A percentile compares a stretch with the other conserved stretches of the same genome.
These are phyloP conservation scores for Pistacia atlantica DNA, from an alignment of 345 rosid species.

Conservation along the genomic window DNA sequence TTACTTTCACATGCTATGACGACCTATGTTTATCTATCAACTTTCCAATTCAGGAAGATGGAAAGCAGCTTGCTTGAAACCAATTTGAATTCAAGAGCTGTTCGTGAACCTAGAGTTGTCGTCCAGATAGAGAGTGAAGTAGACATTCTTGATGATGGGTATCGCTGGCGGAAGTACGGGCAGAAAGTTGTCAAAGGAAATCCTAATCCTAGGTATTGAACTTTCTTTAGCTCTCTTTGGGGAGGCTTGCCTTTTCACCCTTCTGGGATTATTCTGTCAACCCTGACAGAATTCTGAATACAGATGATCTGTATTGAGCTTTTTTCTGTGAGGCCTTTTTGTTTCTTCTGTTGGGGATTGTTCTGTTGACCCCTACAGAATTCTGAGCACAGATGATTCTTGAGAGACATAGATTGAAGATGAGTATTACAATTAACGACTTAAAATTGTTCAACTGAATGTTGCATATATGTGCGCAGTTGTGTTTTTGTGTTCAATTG, in stretches of 20 bases:
- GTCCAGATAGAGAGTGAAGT: conserved; percentile 71
- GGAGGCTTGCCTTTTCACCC: not conserved
- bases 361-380: not conserved
- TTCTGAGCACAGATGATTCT: not conserved
- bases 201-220: conserved; percentile 67
- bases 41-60: conserved; percentile 45
- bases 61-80: conserved; percentile 48
- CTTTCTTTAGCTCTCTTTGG: not conserved
- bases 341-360: not conserved
- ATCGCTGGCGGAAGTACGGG: conserved; percentile 78
- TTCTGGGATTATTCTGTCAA: not conserved
- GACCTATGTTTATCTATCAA: not conserved
- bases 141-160: conserved; percentile 75
- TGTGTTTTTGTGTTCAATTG: not conserved
- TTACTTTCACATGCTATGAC: not conserved
- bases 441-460: not conserved
- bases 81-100: conserved; percentile 51
- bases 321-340: not conserved
- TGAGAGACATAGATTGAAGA: not conserved
- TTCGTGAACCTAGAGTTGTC: conserved; percentile 65
- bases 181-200: conserved; percentile 80
- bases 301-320: not conserved
- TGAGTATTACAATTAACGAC: not conserved
- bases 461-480: not conserved
- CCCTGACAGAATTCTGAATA: not conserved